These are phyloP conservation scores for Cytospora chrysosperma DNA, from an alignment of 2,329 filamentous ascomycete genomes.

Conservation along the genomic window DNA sequence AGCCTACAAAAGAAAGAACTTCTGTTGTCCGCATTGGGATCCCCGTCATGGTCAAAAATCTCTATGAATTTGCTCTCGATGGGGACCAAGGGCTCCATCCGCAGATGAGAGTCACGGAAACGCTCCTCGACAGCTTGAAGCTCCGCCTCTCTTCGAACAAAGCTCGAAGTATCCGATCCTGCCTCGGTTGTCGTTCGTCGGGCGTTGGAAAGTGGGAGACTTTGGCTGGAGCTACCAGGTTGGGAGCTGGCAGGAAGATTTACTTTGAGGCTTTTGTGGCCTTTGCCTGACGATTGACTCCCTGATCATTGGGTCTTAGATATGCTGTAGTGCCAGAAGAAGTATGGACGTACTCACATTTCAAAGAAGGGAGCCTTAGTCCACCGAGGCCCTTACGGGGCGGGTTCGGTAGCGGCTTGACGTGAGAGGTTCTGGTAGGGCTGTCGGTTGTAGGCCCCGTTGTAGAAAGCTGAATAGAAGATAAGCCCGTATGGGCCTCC, in stretches of 20 bases:
- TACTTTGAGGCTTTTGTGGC: background rate
- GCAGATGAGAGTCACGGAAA: conserved; percentile 38
- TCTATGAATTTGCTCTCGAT: conserved; percentile 43
- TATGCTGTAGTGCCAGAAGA: background rate
- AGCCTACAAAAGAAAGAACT: conserved; percentile 38
- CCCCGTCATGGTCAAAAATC: conserved; percentile 33
- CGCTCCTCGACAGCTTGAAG: conserved; percentile 40
- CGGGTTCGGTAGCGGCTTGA: background rate
- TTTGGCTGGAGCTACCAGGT: background rate
- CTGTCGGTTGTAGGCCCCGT: background rate
- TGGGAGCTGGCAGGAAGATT: background rate
- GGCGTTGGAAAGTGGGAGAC: conserved; percentile 3
- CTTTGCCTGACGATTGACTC: background rate
- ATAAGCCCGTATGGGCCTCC: background rate
- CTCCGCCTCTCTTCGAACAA: conserved; percentile 39
- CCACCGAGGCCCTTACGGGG: conserved; percentile 6
- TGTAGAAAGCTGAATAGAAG: background rate
- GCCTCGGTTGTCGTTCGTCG: conserved; percentile 24
- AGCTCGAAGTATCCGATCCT: conserved; percentile 39
- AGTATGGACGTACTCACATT: conserved; percentile 3
- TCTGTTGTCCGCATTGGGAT: conserved; percentile 10
- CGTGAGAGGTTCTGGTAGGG: background rate
- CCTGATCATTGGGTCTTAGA: background rate
- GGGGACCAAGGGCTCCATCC: conserved; percentile 32
- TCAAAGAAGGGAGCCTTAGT: conserved; percentile 12